Evolutionary conservation across 176 grass and related monocot species (phyloP).

Genomic region (Rhynchospora pubera): DNA sequence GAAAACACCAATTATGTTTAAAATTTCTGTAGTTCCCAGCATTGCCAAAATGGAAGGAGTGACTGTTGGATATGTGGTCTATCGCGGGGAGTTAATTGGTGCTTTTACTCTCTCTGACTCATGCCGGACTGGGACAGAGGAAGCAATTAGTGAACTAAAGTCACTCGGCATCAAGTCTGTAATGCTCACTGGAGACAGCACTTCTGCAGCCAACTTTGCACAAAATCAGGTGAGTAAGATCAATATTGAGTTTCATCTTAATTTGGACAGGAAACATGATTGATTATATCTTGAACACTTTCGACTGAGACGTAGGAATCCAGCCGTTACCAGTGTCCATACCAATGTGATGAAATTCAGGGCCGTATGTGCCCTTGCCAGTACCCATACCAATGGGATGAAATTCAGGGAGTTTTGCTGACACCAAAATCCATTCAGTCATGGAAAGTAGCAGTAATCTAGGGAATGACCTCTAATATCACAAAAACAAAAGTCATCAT

Average conservation of each 20-base stretch:
- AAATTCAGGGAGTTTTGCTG: background rate
- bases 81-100: constrained; percentile 11
- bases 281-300: background rate
- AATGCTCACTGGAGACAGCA: constrained; percentile 72
- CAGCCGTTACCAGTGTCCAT: background rate
- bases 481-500: background rate
- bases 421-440: background rate
- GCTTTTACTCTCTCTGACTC: constrained; percentile 42
- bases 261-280: background rate
- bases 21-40: background rate
- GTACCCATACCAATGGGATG: too few species aligned
- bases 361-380: too few species aligned
- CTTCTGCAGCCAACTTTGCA: constrained; percentile 28
- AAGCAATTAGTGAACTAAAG: constrained; percentile 49
- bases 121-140: constrained; percentile 34
- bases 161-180: constrained; percentile 47
- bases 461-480: background rate
- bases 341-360: background rate
- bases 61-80: constrained; percentile 51
- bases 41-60: constrained; percentile 21
- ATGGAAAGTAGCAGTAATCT: background rate
- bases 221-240: constrained; percentile 34
- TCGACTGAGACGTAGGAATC: background rate
- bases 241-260: background rate
- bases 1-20: background rate